These are phyloP conservation scores for Nemania bipapillata DNA, from an alignment of 2,329 filamentous ascomycete genomes.

Conservation along the genomic window DNA sequence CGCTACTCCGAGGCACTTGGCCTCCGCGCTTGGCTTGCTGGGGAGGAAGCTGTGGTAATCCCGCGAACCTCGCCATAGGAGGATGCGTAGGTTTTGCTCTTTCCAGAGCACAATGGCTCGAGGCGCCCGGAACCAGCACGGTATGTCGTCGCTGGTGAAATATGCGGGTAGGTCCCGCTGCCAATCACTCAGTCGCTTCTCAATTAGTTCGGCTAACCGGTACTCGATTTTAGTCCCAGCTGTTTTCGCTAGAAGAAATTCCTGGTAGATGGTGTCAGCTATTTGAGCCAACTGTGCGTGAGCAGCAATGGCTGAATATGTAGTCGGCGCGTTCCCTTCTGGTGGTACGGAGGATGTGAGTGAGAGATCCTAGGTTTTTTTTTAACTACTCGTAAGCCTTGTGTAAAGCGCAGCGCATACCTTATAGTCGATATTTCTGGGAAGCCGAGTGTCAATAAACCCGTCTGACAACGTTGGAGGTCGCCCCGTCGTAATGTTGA, in stretches of 20 bases:
- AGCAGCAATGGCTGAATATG: slow-evolving; percentile 18
- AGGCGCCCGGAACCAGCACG: slow-evolving; percentile 12
- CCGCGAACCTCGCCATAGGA: slow-evolving; percentile 20
- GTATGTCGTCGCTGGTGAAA: slow-evolving; percentile 6
- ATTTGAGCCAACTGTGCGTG: slow-evolving; percentile 6
- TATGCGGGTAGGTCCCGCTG: slow-evolving; percentile 11
- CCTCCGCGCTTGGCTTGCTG: slow-evolving; percentile 6
- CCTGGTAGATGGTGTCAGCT: slow-evolving; percentile 21
- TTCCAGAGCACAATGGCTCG: slow-evolving; percentile 23
- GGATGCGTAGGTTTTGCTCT: slow-evolving; percentile 21
- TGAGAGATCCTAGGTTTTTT: not conserved
- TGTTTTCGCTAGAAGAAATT: slow-evolving; percentile 27
- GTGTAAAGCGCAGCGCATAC: not conserved
- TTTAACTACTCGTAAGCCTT: not conserved
- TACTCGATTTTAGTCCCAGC: slow-evolving; percentile 23
- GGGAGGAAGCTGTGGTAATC: slow-evolving; percentile 21
- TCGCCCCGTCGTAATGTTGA: slow-evolving; percentile 21
- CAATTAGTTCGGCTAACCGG: slow-evolving; percentile 20
- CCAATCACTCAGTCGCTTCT: slow-evolving; percentile 14
- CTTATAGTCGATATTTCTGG: slow-evolving; percentile 9
- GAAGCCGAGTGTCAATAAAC: slow-evolving; percentile 17
- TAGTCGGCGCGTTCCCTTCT: slow-evolving; percentile 6
- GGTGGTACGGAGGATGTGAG: not conserved
- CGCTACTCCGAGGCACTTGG: slow-evolving; percentile 10
- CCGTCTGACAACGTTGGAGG: slow-evolving; percentile 17